Evolutionary conservation across 106 monocot species (phyloP).

Genomic region (Dendrobium catenatum): DNA sequence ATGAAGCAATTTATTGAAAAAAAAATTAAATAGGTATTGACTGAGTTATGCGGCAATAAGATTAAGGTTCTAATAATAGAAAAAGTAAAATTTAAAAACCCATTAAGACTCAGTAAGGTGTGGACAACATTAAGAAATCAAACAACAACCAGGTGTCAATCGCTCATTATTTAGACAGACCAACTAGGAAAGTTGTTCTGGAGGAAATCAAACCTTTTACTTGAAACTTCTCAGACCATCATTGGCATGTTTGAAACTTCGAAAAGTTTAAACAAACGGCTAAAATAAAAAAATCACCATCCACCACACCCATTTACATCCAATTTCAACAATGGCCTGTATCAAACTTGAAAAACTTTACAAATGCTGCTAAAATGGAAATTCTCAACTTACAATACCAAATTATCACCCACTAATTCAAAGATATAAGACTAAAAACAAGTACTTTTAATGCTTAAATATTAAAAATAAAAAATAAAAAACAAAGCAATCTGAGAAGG

Average conservation of each 20-base stretch:
- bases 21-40: not conserved
- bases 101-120: too few relatives aligned
- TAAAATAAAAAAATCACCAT: not conserved
- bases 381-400: not conserved
- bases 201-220: not conserved
- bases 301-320: not conserved
- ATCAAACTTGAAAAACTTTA: not conserved
- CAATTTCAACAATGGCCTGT: not conserved
- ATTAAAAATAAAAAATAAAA: not conserved
- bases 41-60: not conserved
- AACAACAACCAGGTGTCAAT: too few relatives aligned
- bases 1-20: not conserved
- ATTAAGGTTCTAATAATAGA: not conserved
- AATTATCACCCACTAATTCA: not conserved
- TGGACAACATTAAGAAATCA: too few relatives aligned
- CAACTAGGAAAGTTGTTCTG: too few relatives aligned
- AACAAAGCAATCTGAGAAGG: not conserved
- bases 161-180: too few relatives aligned
- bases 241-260: not conserved
- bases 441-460: not conserved
- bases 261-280: not conserved
- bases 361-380: not conserved
- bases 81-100: not conserved
- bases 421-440: not conserved
- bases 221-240: not conserved